phyloP scores from a whole-genome alignment of 495 filamentous ascomycete genomes.

The Hyphodiscus hymeniophilus region DNA sequence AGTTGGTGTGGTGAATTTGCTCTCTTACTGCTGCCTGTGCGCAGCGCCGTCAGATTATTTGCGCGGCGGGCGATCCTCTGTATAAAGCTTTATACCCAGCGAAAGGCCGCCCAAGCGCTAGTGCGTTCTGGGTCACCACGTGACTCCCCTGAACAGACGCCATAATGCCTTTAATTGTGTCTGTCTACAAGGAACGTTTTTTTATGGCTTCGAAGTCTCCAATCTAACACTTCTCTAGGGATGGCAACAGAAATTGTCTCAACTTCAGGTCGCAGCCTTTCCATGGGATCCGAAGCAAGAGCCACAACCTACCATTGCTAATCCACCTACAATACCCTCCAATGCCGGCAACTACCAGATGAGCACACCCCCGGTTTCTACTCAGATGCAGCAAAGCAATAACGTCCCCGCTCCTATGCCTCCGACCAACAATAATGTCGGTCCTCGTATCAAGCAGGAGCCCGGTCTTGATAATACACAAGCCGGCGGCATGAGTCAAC shows the following conservation, averaged over 20 bases:
- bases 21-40: slow-evolving; percentile 12
- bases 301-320: slow-evolving; percentile 29
- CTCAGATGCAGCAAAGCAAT: slow-evolving; percentile 10
- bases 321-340: slow-evolving; percentile 50
- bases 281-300: slow-evolving; percentile 85
- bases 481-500: slow-evolving; percentile 23
- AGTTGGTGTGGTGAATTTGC: background rate
- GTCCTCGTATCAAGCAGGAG: slow-evolving; percentile 62
- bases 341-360: slow-evolving; percentile 31
- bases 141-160: slow-evolving; percentile 10
- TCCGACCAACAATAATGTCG: slow-evolving; percentile 8
- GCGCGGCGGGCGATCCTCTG: slow-evolving; percentile 39
- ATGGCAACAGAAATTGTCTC: slow-evolving; percentile 87
- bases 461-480: slow-evolving; percentile 45
- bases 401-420: background rate
- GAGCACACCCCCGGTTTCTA: slow-evolving; percentile 11
- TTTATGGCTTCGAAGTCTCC: background rate
- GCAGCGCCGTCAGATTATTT: slow-evolving; percentile 8
- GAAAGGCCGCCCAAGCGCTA: slow-evolving; percentile 12
- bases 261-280: slow-evolving; percentile 73
- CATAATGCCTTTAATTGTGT: background rate
- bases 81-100: slow-evolving; percentile 47
- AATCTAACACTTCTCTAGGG: slow-evolving; percentile 44
- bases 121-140: slow-evolving; percentile 24
- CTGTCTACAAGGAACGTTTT: background rate